Evolutionary conservation across 2,329 filamentous ascomycete species (phyloP).

Genomic region (Venturia nashicola): DNA sequence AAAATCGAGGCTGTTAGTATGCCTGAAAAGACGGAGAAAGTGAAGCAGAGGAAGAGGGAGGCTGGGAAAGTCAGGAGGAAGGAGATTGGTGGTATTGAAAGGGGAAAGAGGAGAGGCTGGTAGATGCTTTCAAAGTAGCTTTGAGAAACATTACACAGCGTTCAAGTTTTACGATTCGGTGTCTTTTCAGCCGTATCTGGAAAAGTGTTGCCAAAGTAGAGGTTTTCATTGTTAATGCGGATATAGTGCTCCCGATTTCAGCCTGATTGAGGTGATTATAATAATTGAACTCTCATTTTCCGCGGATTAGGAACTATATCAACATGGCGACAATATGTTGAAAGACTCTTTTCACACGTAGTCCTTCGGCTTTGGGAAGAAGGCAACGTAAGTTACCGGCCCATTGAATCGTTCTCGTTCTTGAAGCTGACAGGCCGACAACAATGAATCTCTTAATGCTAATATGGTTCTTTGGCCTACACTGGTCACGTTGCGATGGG

Average conservation of each 20-base stretch:
- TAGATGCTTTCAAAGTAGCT: neutral
- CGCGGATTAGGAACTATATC: too few species aligned
- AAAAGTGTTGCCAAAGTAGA: neutral
- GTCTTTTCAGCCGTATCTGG: neutral
- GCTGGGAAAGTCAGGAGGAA: constrained; percentile 44
- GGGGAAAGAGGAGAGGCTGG: constrained; percentile 37
- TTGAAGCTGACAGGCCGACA: too few species aligned
- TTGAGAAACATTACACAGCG: neutral
- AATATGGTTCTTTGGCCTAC: too few species aligned
- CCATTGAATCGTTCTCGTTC: too few species aligned
- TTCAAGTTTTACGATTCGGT: neutral
- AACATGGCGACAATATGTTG: too few species aligned
- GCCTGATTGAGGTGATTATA: neutral
- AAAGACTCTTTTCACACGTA: too few species aligned
- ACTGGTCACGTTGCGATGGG: too few species aligned
- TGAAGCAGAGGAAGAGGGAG: constrained; percentile 56
- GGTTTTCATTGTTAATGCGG: neutral
- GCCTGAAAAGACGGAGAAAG: constrained; percentile 79
- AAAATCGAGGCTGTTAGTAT: constrained; percentile 76
- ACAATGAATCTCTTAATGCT: too few species aligned
- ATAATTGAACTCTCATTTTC: neutral
- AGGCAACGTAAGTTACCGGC: too few species aligned
- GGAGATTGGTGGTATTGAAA: constrained; percentile 62
- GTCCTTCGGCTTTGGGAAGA: too few species aligned
- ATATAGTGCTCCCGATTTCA: too few species aligned